Evolutionary conservation across 495 filamentous ascomycete species (phyloP), one percentile per base, ranked within the genome.

Genomic region (Hyaloscypha bicolor): DNA sequence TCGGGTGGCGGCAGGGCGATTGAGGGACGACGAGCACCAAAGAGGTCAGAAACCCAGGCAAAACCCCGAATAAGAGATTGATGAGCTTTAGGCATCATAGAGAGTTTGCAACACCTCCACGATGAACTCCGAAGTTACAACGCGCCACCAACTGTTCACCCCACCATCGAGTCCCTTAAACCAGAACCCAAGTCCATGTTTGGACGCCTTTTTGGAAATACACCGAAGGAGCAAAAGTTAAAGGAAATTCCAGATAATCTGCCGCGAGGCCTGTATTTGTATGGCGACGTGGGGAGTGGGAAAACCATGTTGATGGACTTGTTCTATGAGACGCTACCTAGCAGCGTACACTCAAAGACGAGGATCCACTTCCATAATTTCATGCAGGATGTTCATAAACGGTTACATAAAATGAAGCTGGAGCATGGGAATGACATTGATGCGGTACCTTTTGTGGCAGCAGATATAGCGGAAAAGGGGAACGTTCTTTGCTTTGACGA

Each of bases 281-380:
- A 91, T 74, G 96, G 96, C 22, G 95, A 98, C 76, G 96, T 99
- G 11, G 96, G 96, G 29, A 94, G 93, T 73, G 96, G 96, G 55
- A 99, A 99, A 83, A 98, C 96, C 1, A 99, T 99, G 96, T 81
- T 99, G 69, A 98, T 99, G 95, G 96, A 99, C 74, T 82, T 99
- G 72, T 98, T 99, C 79, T 97, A 93, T 79, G 93, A 98, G 63
- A 97, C 94, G 1, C 79, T 99, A 60, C 95, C 95, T 5, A 73
- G 80, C 16, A 88, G 91, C 71, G 93, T 99, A 68, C 85, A 79
- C 64, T 85, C 87, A 51, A 97, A 96, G 82, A 96, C 90, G n/a
- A 85, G 95, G 19, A 97, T 98, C 70, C 95, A 99, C 81, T 99
- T 99, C 79, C 93, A 98, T 81, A 96, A 96, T 77, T 99, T 98